Conservation (phyloP, 2,329 filamentous ascomycete genomes). For the Uncinocarpus reesii region DNA sequence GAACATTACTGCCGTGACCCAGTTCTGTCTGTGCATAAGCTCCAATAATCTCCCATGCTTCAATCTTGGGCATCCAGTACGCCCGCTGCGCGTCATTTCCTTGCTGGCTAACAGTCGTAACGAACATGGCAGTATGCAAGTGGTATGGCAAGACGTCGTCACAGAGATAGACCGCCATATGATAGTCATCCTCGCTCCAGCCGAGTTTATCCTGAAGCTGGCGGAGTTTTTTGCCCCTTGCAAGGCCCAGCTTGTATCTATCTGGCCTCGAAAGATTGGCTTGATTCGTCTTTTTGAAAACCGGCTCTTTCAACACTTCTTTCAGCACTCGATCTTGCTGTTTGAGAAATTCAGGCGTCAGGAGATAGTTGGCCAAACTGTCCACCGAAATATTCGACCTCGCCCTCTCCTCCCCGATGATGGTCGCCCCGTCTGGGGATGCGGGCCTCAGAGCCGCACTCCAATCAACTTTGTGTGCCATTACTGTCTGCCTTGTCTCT, state of each 20-base stretch:
- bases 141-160: conserved; percentile 46
- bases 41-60: conserved; percentile 38
- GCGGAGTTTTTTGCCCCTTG: conserved; percentile 42
- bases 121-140: conserved; percentile 42
- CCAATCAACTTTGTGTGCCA: conserved; percentile 33
- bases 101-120: conserved; percentile 39
- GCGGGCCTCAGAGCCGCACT: conserved; percentile 41
- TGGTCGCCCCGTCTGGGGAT: conserved; percentile 37
- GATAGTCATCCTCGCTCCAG: conserved; percentile 43
- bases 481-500: not conserved
- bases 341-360: conserved; percentile 40
- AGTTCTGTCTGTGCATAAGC: conserved; percentile 40
- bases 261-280: conserved; percentile 44
- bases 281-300: conserved; percentile 43
- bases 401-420: conserved; percentile 38
- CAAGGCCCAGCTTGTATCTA: conserved; percentile 44
- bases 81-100: conserved; percentile 35
- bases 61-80: conserved; percentile 39
- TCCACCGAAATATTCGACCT: conserved; percentile 37
- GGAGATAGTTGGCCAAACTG: conserved; percentile 39
- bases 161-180: conserved; percentile 44
- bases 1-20: conserved; percentile 40
- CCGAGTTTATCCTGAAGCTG: conserved; percentile 37
- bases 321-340: conserved; percentile 39
- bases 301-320: conserved; percentile 38